Conservation (phyloP, 306 rosid genomes). For the Malus fusca region DNA sequence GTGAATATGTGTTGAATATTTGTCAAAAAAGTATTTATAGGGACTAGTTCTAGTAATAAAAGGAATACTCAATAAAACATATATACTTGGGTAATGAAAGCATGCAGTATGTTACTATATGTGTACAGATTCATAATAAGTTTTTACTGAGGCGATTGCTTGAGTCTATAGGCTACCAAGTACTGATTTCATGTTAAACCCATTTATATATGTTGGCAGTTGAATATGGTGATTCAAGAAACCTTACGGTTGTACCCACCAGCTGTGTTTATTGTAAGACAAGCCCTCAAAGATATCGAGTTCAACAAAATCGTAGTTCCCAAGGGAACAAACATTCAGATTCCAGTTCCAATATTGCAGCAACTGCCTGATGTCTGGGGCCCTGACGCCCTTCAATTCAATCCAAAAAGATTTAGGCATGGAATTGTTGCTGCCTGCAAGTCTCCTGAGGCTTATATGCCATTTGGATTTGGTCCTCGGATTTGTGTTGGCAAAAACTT, state of each 20-base stretch:
- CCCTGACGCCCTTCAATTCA: constrained; percentile 42
- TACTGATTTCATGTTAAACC: not conserved
- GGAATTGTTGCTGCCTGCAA: constrained; percentile 50
- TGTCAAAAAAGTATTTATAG: too few relatives aligned
- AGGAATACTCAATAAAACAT: too few relatives aligned
- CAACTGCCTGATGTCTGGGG: constrained; percentile 49
- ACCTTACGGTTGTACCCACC: constrained; percentile 51
- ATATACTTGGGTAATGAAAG: not conserved
- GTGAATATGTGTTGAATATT: too few relatives aligned
- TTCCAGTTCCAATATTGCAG: constrained; percentile 35
- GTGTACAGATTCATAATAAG: not conserved
- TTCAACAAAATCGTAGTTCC: constrained; percentile 39
- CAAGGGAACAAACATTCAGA: constrained; percentile 41
- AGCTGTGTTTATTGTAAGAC: constrained; percentile 16
- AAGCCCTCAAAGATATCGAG: constrained; percentile 27
- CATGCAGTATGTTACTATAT: not conserved
- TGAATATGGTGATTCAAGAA: constrained; percentile 67
- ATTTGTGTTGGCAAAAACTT: constrained; percentile 51
- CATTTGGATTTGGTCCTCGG: constrained; percentile 52
- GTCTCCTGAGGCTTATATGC: constrained; percentile 41
- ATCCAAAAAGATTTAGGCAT: constrained; percentile 49
- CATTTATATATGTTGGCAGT: constrained; percentile 14
- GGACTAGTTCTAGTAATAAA: too few relatives aligned
- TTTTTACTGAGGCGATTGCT: not conserved
- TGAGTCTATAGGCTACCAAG: not conserved